These are phyloP conservation scores for Trichocomaceae sp. DNA, from an alignment of 2,329 filamentous ascomycete genomes.

Conservation along the genomic window DNA sequence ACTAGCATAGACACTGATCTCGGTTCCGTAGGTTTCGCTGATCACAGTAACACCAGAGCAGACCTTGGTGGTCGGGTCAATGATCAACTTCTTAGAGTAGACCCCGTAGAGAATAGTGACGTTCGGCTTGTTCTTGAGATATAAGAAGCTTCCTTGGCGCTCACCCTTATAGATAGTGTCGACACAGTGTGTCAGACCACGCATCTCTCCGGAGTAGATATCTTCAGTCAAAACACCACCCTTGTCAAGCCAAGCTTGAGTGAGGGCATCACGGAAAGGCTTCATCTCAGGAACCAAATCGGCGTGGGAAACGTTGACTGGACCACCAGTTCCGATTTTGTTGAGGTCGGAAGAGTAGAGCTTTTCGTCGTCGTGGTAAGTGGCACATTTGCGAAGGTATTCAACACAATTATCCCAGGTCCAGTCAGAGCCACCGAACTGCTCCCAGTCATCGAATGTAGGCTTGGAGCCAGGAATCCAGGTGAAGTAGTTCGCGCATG, in stretches of 20 bases:
- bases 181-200: slow-evolving; percentile 49
- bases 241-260: slow-evolving; percentile 48
- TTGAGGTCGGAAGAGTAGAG: slow-evolving; percentile 40
- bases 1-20: slow-evolving; percentile 23
- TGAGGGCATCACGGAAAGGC: slow-evolving; percentile 39
- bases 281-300: slow-evolving; percentile 48
- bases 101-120: slow-evolving; percentile 45
- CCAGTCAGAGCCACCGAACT: slow-evolving; percentile 45
- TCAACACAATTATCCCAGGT: slow-evolving; percentile 46
- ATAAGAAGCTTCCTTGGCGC: slow-evolving; percentile 46
- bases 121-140: slow-evolving; percentile 48
- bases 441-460: slow-evolving; percentile 48
- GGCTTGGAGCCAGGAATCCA: slow-evolving; percentile 53
- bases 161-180: slow-evolving; percentile 52
- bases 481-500: slow-evolving; percentile 56
- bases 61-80: slow-evolving; percentile 36
- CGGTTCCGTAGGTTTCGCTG: slow-evolving; percentile 27
- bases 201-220: slow-evolving; percentile 47
- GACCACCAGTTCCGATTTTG: slow-evolving; percentile 48
- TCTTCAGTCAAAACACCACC: slow-evolving; percentile 48
- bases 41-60: slow-evolving; percentile 43
- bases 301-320: slow-evolving; percentile 39
- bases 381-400: slow-evolving; percentile 40
- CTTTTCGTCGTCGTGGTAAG: slow-evolving; percentile 50
- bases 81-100: slow-evolving; percentile 48